These are phyloP conservation scores for Aphanomyces euteiches DNA, from an alignment of 352 stramenopile species.

Conservation along the genomic window DNA sequence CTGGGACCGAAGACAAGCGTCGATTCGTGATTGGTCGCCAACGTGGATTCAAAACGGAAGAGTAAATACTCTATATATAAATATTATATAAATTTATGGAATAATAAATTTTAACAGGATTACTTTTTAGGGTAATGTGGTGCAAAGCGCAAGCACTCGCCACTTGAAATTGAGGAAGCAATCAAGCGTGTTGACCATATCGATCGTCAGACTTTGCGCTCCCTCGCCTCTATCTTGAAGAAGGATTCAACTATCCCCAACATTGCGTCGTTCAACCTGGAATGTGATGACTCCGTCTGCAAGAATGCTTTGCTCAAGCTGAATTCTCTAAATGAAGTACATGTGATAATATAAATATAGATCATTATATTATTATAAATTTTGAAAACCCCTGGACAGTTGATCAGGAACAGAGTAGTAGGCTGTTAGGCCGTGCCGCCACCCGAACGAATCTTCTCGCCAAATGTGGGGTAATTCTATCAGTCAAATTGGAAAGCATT, in stretches of 20 bases:
- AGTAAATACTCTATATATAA: background rate
- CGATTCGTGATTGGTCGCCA: background rate
- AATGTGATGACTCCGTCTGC: background rate
- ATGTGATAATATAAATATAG: background rate
- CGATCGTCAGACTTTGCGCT: background rate
- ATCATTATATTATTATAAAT: constrained; percentile 3
- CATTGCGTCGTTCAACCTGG: background rate
- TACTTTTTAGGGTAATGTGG: background rate
- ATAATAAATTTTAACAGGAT: background rate
- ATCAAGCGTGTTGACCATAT: background rate
- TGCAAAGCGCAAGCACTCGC: too few species aligned
- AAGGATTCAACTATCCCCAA: background rate
- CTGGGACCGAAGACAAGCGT: background rate
- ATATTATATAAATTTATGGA: background rate
- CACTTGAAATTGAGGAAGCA: background rate
- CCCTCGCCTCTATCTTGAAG: background rate
- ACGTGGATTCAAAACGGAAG: background rate
- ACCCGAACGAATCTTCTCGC: too few species aligned
- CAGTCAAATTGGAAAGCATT: too few species aligned
- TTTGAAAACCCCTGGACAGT: background rate
- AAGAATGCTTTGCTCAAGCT: background rate
- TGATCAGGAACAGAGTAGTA: background rate
- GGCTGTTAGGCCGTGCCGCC: too few species aligned
- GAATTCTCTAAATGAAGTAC: background rate
- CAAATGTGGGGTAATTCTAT: too few species aligned